Base-by-base conservation (phyloP, 768 basidiomycete species). In the Psilocybe cyanescens region DNA sequence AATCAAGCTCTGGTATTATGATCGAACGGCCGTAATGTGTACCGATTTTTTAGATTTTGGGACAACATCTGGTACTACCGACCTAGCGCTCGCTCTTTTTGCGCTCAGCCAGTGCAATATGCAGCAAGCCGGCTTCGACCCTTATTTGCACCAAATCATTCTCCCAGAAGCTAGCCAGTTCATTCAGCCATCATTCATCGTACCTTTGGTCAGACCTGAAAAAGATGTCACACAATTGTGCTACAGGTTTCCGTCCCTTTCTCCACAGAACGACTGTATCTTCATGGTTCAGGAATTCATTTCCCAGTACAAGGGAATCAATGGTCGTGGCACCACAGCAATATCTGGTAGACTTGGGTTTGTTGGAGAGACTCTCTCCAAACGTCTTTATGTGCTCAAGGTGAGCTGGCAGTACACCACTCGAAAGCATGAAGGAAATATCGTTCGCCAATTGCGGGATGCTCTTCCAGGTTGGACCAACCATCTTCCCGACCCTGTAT, bases 1-100 rank as follows among this genome's bases (percentile, higher is more conserved):
- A 7, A 56, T 71, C 11, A 65, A 57, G 1, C 59, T 74, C 4
- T 71, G 68, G 67, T 76, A 74, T 55, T 70, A 61, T 44, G 73
- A 76, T 60, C 62, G 71, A 1, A 61, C 0, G 0, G 41, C 33
- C 33, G 0, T 12, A 12, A 6, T 44, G 14, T 44, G 9, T 12
- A n/a, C 41, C 1, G 41, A 4, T 12, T 11, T 16, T 7, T 44
- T n/a, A 11, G 14, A 44, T 5, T 44, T 44, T 44, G 4, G 11
- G 7, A 12, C 4, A 16, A 5, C 0, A 12, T 7, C 4, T 16
- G 41, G 41, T 5, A 16, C 63, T 14, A 24, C 63, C 5, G 48
- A 50, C 3, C 64, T 76, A 11, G 69, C 71, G 2, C 63, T 73
- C 16, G 55, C 67, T 8, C 46, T 67, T 11, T 72, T 64, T 55